Conservation (phyloP, 1,284 basidiomycete species). For the Fomitopsis pinicola region DNA sequence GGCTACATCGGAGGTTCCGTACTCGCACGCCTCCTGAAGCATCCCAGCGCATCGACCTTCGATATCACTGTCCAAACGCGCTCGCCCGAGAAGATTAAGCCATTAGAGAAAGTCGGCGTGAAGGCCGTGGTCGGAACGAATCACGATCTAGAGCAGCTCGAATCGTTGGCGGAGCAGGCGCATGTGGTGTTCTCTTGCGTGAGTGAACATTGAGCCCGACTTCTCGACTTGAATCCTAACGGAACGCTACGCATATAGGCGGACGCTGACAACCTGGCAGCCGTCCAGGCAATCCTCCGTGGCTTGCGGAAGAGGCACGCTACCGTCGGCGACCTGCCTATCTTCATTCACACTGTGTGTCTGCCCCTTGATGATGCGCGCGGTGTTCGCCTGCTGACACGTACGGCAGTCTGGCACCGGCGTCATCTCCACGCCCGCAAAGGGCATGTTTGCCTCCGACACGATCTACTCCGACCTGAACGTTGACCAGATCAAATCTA, state of each 20-base stretch:
- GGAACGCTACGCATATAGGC: slow-evolving; percentile 27
- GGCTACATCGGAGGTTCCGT: slow-evolving; percentile 13
- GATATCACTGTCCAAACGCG: slow-evolving; percentile 9
- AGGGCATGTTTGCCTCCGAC: slow-evolving; percentile 26
- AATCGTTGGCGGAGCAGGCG: slow-evolving; percentile 16
- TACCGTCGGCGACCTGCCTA: slow-evolving; percentile 35
- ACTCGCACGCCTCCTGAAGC: slow-evolving; percentile 6
- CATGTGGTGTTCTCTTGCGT: slow-evolving; percentile 25
- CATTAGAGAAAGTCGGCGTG: slow-evolving; percentile 20
- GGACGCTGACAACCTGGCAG: slow-evolving; percentile 35
- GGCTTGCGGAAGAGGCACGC: slow-evolving; percentile 41
- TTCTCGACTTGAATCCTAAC: background rate
- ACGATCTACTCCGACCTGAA: slow-evolving; percentile 34
- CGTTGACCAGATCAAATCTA: slow-evolving; percentile 28
- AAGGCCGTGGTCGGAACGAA: slow-evolving; percentile 24
- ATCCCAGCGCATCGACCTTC: slow-evolving; percentile 4
- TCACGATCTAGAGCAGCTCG: slow-evolving; percentile 19
- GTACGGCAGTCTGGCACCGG: slow-evolving; percentile 33
- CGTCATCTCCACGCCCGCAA: slow-evolving; percentile 27
- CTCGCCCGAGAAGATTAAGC: slow-evolving; percentile 21
- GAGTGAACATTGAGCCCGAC: background rate
- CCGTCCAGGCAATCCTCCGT: slow-evolving; percentile 37
- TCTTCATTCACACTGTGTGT: slow-evolving; percentile 50
- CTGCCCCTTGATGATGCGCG: background rate
- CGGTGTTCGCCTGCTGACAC: background rate